Conservation (phyloP, 257 asterid species). For the Penstemon newberryi region DNA sequence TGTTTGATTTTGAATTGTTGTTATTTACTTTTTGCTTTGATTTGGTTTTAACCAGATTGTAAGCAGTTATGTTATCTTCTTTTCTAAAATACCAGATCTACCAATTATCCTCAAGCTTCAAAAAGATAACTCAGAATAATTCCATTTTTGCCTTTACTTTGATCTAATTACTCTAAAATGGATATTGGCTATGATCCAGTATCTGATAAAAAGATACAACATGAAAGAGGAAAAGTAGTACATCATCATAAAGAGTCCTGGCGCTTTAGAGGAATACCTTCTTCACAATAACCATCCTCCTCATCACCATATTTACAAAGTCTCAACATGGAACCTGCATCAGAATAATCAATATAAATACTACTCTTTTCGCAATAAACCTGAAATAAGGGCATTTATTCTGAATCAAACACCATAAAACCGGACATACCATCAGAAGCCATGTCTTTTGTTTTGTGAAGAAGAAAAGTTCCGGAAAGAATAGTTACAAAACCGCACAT, state of each 20-base stretch:
- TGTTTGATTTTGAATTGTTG: no score
- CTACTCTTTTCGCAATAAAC: no score
- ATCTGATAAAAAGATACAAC: no score
- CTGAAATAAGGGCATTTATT: background rate
- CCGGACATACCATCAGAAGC: conserved; percentile 28
- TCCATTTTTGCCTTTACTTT: no score
- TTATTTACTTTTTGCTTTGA: no score
- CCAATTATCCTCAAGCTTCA: no score
- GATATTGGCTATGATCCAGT: no score
- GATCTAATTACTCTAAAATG: no score
- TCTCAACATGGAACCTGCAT: conserved; percentile 39
- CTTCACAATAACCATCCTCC: conserved; percentile 50
- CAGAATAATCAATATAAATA: background rate
- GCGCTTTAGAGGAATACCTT: conserved; percentile 61
- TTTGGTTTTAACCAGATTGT: no score
- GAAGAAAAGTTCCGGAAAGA: conserved; percentile 46
- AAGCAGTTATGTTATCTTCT: no score
- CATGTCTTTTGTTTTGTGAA: conserved; percentile 43
- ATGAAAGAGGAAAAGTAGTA: background rate
- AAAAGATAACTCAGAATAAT: no score
- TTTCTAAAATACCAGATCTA: no score
- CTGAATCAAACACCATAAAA: conserved; percentile 2
- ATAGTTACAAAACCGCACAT: conserved; percentile 47
- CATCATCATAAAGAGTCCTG: conserved; percentile 49
- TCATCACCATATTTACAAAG: conserved; percentile 44